These are phyloP conservation scores for Fusarium solani-melongenae DNA, from an alignment of 2,329 filamentous ascomycete species.

Conservation along the genomic window DNA sequence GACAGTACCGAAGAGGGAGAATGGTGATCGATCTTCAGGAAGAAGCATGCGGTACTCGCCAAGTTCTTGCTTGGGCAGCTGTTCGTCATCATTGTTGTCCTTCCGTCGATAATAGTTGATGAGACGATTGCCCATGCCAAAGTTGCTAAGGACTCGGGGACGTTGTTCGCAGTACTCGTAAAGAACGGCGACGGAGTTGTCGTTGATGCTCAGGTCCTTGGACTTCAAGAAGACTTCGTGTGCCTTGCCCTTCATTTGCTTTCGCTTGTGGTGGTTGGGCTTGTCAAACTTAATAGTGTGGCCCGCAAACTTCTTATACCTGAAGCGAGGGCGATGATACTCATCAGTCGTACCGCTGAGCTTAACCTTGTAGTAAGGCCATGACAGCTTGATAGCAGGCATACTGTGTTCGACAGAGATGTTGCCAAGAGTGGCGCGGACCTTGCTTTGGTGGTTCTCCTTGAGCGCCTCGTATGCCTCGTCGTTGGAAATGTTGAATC, in stretches of 20 bases:
- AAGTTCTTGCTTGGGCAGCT: slow-evolving; percentile 82
- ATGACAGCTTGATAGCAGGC: slow-evolving; percentile 90
- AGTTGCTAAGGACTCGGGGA: slow-evolving; percentile 91
- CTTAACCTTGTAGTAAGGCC: slow-evolving; percentile 95
- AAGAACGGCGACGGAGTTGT: slow-evolving; percentile 88
- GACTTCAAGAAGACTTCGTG: slow-evolving; percentile 83
- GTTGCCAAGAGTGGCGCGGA: slow-evolving; percentile 90
- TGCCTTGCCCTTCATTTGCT: slow-evolving; percentile 82
- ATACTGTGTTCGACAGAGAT: slow-evolving; percentile 94
- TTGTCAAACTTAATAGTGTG: slow-evolving; percentile 78
- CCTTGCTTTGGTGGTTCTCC: slow-evolving; percentile 96
- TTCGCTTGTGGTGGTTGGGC: slow-evolving; percentile 80
- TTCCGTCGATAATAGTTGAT: slow-evolving; percentile 97
- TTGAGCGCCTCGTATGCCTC: slow-evolving; percentile 95
- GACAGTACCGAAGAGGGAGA: slow-evolving; percentile 93
- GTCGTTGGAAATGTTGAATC: slow-evolving; percentile 97
- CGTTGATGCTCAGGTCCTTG: slow-evolving; percentile 84
- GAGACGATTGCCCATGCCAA: slow-evolving; percentile 95
- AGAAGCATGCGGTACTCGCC: slow-evolving; percentile 90
- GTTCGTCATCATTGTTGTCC: slow-evolving; percentile 76
- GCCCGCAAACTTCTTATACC: slow-evolving; percentile 75
- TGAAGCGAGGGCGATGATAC: slow-evolving; percentile 84
- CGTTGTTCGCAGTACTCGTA: slow-evolving; percentile 97
- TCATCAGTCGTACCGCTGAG: slow-evolving; percentile 79
- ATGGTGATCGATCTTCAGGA: slow-evolving; percentile 94